These are phyloP conservation scores for Chlamydomonas schloesseri DNA, from an alignment of 139 green algal genomes.

Conservation along the genomic window DNA sequence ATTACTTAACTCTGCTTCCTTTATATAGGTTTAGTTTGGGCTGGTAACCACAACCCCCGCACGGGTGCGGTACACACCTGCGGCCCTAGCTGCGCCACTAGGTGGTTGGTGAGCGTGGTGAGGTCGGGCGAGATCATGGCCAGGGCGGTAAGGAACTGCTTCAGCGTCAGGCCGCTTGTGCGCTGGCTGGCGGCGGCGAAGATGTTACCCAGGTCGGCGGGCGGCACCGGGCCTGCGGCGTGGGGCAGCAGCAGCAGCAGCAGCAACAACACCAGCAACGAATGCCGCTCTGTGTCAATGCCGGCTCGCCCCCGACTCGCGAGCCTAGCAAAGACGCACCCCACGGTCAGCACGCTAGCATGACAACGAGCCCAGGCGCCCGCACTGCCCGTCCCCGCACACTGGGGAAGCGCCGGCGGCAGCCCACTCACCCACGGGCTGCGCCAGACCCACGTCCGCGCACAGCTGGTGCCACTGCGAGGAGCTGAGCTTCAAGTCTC, in stretches of 20 bases:
- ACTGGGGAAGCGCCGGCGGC: too few relatives aligned
- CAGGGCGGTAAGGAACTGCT: slow-evolving; percentile 43
- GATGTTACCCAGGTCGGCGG: slow-evolving; percentile 22
- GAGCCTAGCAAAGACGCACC: too few relatives aligned
- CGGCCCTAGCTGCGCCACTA: slow-evolving; percentile 36
- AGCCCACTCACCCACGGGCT: slow-evolving; percentile 33
- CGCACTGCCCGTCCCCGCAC: too few relatives aligned
- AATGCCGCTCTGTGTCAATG: too few relatives aligned
- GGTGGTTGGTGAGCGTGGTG: slow-evolving; percentile 30
- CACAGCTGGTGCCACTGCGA: slow-evolving; percentile 36
- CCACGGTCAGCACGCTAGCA: too few relatives aligned
- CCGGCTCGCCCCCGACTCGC: too few relatives aligned
- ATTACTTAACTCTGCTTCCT: too few relatives aligned
- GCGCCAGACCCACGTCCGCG: slow-evolving; percentile 30
- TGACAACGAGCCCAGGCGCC: too few relatives aligned
- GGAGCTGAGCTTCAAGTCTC: slow-evolving; percentile 5
- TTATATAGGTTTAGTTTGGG: too few relatives aligned
- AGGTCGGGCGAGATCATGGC: slow-evolving; percentile 43
- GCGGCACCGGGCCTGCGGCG: slow-evolving; percentile 8
- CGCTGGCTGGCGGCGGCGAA: slow-evolving; percentile 31
- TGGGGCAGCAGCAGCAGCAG: neutral
- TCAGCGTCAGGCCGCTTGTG: slow-evolving; percentile 29
- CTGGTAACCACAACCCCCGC: too few relatives aligned
- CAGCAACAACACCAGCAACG: too few relatives aligned
- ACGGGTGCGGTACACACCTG: slow-evolving; percentile 16